Conservation (phyloP, 2,329 filamentous ascomycete genomes). For the Neofusicoccum ribis region DNA sequence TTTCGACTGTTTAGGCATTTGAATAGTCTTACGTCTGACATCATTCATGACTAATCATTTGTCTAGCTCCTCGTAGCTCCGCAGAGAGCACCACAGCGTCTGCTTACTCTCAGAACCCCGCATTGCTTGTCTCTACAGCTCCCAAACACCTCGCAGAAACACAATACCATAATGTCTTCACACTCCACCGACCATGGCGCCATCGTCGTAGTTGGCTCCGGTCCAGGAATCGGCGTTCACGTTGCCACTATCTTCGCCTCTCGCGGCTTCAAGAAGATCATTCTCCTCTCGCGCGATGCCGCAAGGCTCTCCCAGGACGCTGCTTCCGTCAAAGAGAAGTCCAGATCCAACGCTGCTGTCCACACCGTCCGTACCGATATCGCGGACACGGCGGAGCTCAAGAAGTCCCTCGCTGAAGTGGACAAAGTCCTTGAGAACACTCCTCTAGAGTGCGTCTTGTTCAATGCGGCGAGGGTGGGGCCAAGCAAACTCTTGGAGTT, state of each 20-base stretch:
- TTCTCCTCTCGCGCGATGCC: constrained; percentile 49
- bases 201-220: constrained; percentile 48
- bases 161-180: neutral
- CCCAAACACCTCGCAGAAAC: neutral
- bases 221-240: constrained; percentile 51
- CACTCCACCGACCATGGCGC: constrained; percentile 22
- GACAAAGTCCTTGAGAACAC: constrained; percentile 40
- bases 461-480: constrained; percentile 54
- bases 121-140: too few species aligned
- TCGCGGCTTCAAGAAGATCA: constrained; percentile 48
- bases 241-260: constrained; percentile 45
- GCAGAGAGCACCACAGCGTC: too few species aligned
- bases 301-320: constrained; percentile 42
- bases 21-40: too few species aligned
- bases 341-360: constrained; percentile 34
- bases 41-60: too few species aligned
- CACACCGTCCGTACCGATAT: constrained; percentile 49
- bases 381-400: constrained; percentile 40
- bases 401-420: constrained; percentile 42
- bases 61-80: too few species aligned
- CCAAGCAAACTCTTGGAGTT: constrained; percentile 46
- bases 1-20: too few species aligned
- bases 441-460: constrained; percentile 50
- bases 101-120: too few species aligned
- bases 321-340: constrained; percentile 31